phyloP scores from a whole-genome alignment of 192 early-diverging fungal species.

The Bifiguratus adelaidae region DNA sequence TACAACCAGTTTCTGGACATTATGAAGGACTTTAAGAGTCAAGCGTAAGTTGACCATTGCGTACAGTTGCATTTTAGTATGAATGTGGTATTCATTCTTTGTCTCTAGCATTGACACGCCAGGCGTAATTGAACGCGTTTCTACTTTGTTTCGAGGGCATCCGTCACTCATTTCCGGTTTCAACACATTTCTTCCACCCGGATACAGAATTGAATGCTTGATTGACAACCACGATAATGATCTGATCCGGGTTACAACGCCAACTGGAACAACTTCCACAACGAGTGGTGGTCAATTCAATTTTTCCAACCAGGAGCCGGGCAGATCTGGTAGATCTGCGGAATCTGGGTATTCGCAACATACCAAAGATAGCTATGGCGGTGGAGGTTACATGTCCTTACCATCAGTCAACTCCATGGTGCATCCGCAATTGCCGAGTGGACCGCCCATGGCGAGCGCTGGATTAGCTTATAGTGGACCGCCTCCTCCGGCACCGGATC shows the following conservation, averaged over 20 bases:
- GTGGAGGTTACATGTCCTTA: constrained; percentile 9
- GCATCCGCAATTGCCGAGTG: constrained; percentile 2
- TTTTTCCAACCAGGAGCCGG: constrained; percentile 1
- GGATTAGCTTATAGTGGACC: constrained; percentile 16
- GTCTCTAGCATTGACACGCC: constrained; percentile 80
- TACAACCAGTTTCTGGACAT: constrained; percentile 98
- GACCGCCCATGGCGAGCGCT: constrained; percentile 24
- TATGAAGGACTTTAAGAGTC: constrained; percentile 99
- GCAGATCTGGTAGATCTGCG: neutral
- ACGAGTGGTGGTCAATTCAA: constrained; percentile 22
- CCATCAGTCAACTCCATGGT: constrained; percentile 19
- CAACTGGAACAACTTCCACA: constrained; percentile 52
- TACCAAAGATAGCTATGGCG: too few species aligned
- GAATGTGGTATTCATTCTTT: constrained; percentile 4
- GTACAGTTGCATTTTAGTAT: neutral
- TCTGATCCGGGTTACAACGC: constrained; percentile 82
- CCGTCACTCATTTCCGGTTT: constrained; percentile 91
- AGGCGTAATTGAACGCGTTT: constrained; percentile 95
- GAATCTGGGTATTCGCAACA: constrained; percentile 3
- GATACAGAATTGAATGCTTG: constrained; percentile 90
- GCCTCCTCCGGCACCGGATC: constrained; percentile 7
- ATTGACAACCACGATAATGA: constrained; percentile 63
- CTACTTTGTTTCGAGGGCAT: constrained; percentile 85
- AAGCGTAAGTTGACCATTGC: constrained; percentile 49
- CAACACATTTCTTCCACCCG: constrained; percentile 98